Percentiles rank a stretch among this genome's conserved stretches.
phyloP scores from a whole-genome alignment of 176 grass and related monocot genomes.

The Oryza australiensis region DNA sequence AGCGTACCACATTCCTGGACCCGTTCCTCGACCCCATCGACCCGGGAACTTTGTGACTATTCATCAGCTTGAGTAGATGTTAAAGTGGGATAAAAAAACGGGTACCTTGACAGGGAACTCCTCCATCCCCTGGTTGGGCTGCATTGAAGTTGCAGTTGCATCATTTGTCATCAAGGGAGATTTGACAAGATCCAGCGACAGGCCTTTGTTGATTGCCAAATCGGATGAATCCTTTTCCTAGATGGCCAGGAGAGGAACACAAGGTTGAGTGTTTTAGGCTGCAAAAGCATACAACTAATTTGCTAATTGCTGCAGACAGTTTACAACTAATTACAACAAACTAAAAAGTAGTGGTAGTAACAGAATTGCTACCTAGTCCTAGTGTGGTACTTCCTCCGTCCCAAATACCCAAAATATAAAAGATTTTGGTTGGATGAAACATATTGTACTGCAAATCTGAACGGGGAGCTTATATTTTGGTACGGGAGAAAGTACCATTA shows the following conservation, averaged over 20 bases:
- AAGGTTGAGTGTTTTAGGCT: neutral
- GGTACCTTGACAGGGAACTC: slow-evolving; percentile 54
- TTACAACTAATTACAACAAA: neutral
- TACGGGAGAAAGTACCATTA: too few relatives aligned
- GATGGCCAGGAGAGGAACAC: neutral
- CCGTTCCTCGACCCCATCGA: too few relatives aligned
- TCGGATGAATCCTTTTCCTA: slow-evolving; percentile 43
- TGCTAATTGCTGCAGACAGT: neutral
- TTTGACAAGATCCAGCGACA: neutral
- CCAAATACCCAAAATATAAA: too few relatives aligned
- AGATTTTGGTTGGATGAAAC: too few relatives aligned
- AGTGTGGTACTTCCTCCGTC: too few relatives aligned
- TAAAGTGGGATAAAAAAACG: slow-evolving; percentile 24
- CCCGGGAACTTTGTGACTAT: too few relatives aligned
- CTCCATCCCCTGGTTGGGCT: slow-evolving; percentile 44
- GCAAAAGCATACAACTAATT: neutral
- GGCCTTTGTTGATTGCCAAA: neutral
- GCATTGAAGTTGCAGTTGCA: neutral
- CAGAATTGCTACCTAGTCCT: neutral
- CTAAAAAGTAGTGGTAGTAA: too few relatives aligned
- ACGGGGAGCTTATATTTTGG: too few relatives aligned
- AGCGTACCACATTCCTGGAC: too few relatives aligned
- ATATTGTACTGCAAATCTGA: too few relatives aligned
- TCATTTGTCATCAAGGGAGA: neutral
- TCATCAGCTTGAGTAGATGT: neutral